phyloP scores from a whole-genome alignment of 1,284 basidiomycete species.

The Boletus holoroseus region DNA sequence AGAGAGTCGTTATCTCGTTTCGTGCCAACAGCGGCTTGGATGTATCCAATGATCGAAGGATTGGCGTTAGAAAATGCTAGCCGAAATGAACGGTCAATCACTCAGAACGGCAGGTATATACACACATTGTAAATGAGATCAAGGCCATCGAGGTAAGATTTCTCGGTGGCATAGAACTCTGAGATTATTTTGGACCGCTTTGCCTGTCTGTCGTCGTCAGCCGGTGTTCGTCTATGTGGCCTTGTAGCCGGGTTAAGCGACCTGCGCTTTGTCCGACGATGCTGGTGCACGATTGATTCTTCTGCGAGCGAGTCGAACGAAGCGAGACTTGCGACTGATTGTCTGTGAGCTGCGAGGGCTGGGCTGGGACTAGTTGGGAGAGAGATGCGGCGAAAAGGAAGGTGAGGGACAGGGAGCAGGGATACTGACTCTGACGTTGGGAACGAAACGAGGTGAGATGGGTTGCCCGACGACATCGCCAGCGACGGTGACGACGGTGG shows the following conservation, averaged over 20 bases:
- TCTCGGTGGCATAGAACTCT: conserved; percentile 79
- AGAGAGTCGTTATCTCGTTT: conserved; percentile 66
- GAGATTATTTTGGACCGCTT: conserved; percentile 58
- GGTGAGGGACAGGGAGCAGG: conserved; percentile 38
- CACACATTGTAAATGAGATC: conserved; percentile 75
- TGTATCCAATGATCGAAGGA: conserved; percentile 65
- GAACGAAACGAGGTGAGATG: conserved; percentile 23
- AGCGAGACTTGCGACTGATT: conserved; percentile 61
- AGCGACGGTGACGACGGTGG: conserved; percentile 9
- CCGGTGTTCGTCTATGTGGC: conserved; percentile 31
- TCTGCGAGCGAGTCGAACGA: conserved; percentile 67
- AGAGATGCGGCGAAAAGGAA: conserved; percentile 73
- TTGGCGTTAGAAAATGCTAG: conserved; percentile 74
- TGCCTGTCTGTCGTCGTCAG: conserved; percentile 36
- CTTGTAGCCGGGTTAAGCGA: conserved; percentile 27
- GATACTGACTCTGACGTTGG: conserved; percentile 27
- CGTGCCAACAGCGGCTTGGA: conserved; percentile 64
- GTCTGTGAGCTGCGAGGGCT: conserved; percentile 39
- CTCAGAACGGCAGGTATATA: conserved; percentile 11
- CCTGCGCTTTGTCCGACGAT: conserved; percentile 31
- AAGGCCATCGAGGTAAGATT: conserved; percentile 71
- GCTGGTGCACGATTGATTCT: conserved; percentile 29
- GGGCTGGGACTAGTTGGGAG: conserved; percentile 57
- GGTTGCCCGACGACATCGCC: conserved; percentile 18
- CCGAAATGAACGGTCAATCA: conserved; percentile 3